Percentiles rank a stretch among this genome's conserved stretches.
Conservation (phyloP, 75 land plant species). For the Pinus albicaulis region DNA sequence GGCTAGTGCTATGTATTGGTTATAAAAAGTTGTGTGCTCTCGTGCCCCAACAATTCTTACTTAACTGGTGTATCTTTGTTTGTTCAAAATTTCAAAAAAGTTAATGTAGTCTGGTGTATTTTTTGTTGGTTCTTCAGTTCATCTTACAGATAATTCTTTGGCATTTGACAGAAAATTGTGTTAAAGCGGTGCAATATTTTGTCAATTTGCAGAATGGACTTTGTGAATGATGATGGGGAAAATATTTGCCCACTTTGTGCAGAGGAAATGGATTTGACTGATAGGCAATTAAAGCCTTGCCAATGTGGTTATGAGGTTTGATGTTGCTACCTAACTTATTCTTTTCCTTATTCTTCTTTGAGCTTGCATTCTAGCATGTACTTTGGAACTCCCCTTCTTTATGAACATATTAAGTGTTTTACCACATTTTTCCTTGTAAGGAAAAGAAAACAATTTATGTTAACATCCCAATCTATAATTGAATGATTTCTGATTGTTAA, state of each 20-base stretch:
- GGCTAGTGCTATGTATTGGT: too few species aligned
- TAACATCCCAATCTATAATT: too few species aligned
- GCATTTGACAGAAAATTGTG: neutral
- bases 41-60: neutral
- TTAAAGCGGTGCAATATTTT: neutral
- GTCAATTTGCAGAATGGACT: neutral
- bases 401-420: too few species aligned
- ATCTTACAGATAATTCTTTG: neutral
- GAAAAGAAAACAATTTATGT: too few species aligned
- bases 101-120: too few species aligned
- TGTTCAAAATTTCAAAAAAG: neutral
- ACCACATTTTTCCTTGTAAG: too few species aligned
- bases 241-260: constrained; percentile 76
- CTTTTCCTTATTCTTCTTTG: too few species aligned
- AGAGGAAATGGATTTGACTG: constrained; percentile 91
- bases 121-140: neutral
- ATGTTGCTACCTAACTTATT: too few species aligned
- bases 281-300: constrained; percentile 89
- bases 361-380: too few species aligned
- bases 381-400: too few species aligned
- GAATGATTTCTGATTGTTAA: too few species aligned
- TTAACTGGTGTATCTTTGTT: neutral
- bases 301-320: constrained; percentile 88
- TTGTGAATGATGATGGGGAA: constrained; percentile 67
- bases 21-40: neutral